Evolutionary conservation across 371 early-diverging fungal species (phyloP), one percentile per base, ranked within the genome.

Genomic region (Mucor sp.): DNA sequence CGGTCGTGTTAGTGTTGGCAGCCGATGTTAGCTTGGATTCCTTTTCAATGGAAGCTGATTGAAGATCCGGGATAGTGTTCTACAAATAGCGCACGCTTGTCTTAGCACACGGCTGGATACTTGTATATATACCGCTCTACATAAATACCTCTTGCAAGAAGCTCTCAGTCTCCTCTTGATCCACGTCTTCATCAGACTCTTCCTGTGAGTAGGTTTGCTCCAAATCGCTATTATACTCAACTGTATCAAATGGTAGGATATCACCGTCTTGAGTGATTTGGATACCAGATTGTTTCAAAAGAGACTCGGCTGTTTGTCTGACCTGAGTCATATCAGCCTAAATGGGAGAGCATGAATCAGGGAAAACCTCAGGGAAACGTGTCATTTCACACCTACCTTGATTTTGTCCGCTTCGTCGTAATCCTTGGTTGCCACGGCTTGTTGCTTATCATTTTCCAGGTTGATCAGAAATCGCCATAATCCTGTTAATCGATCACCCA

Each of bases 401-500:
- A 88, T 75, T 59, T 87, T 86, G 50, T 90, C 91, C 1, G 94
- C 94, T 67, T 85, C 78, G 50, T 91, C 93, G 69, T 89, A 93
- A 47, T 93, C 91, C 58, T 93, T 92, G 21, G 74, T 66, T 35
- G 82, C 78, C 2, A 90, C 87, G 6, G 91, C 90, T 25, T 82
- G 72, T 17, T 80, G 81, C 67, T 92, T 92, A 21, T 81, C 74
- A 48, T 72, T 66, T 43, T 87, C 86, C 8, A 91, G 53, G 28
- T 79, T 75, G 19, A 83, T 71, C 30, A 93, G 78, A 58, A 91
- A 86, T 25, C 81, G 82, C 44, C 79, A 82, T 30, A 84, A 60
- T 19, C 60, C 58, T 7, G 66, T 47, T n/a, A 82, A 66, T 56
- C 69, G 64, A 28, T 71, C 83, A 56, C 72, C 78, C 61, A 74